Evolutionary conservation across 805 yeast genomes (phyloP).

Genomic region (Candida oleophila): DNA sequence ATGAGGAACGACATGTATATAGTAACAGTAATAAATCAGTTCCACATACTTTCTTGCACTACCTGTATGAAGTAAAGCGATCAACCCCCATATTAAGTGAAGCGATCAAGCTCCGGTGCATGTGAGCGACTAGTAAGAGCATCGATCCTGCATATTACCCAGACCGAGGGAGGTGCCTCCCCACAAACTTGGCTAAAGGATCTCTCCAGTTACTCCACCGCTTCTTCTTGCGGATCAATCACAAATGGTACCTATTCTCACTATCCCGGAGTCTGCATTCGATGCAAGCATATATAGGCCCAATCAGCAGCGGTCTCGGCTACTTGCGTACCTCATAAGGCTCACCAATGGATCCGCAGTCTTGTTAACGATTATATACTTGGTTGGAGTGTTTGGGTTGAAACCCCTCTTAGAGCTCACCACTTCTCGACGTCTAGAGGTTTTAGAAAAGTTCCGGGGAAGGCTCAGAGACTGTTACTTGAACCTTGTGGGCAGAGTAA

Average conservation of each 20-base stretch:
- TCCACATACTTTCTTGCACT: too few species aligned
- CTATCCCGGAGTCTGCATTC: constrained; percentile 42
- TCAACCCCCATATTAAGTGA: too few species aligned
- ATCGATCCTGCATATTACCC: too few species aligned
- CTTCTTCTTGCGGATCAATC: too few species aligned
- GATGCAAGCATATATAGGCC: constrained; percentile 26
- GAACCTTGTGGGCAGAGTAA: constrained; percentile 30
- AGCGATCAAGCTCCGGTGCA: too few species aligned
- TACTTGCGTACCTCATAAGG: constrained; percentile 24
- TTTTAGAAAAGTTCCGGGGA: constrained; percentile 30
- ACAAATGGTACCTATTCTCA: constrained; percentile 33
- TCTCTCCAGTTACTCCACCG: too few species aligned
- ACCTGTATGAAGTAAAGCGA: too few species aligned
- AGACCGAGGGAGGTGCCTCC: too few species aligned
- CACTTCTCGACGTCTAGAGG: constrained; percentile 28
- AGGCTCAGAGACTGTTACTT: constrained; percentile 36
- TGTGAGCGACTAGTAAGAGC: too few species aligned
- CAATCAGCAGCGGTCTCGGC: constrained; percentile 16
- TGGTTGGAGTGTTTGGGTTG: constrained; percentile 30
- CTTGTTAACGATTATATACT: constrained; percentile 25
- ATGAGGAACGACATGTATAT: background rate
- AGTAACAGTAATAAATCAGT: too few species aligned
- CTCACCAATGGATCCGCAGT: constrained; percentile 36
- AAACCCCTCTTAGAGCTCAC: constrained; percentile 35
- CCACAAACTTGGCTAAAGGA: too few species aligned